Base-by-base conservation (phyloP, 768 basidiomycete species). In the Sarcomyxa edulis region DNA sequence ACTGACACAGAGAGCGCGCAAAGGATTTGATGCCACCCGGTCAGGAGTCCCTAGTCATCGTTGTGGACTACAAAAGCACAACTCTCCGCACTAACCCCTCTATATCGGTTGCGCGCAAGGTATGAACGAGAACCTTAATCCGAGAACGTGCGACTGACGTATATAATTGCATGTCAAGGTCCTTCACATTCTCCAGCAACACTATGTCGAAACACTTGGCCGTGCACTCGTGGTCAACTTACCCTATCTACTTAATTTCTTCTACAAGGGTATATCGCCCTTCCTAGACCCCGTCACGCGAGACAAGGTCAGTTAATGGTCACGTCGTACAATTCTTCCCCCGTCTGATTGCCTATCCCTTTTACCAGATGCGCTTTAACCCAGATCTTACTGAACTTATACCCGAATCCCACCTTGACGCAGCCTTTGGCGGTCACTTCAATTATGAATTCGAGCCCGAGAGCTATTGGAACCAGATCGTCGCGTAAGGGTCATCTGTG, bases 181-280 rank as follows among this genome's bases (percentile, higher is more conserved):
- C 5, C 71, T 93, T 15, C 66, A 72, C 39, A 90, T 93, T 50
- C 69, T 93, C 28, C 90, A 92, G 54, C 78, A 88, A 46, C 88
- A 94, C 56, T 94, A 94, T 50, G 84, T 85, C 23, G 89, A 92
- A 58, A 86, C 88, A 4, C 76, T 94, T 28, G 90, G 90, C 21
- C 74, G 87, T 9, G 90, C 86, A 20, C 67, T 92, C 26, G 81
- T 93, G 34, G 78, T 85, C 33, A 90, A 91, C 53, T 78, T 91
- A 19, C 88, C 90, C 4, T 59, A 71, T 46, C 68, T 90, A 8
- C 71, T 86, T 32, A 78, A 56, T 51, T 84, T 85, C 61, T 84
- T 87, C 62, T 84, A 81, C 59, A 92, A 84, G 51, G 87, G 81
- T 29, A 90, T 94, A 46, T 64, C 81, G 7, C 89, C 90, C 0